phyloP scores from a whole-genome alignment of 139 green algal species.

The Chlorella sp. region DNA sequence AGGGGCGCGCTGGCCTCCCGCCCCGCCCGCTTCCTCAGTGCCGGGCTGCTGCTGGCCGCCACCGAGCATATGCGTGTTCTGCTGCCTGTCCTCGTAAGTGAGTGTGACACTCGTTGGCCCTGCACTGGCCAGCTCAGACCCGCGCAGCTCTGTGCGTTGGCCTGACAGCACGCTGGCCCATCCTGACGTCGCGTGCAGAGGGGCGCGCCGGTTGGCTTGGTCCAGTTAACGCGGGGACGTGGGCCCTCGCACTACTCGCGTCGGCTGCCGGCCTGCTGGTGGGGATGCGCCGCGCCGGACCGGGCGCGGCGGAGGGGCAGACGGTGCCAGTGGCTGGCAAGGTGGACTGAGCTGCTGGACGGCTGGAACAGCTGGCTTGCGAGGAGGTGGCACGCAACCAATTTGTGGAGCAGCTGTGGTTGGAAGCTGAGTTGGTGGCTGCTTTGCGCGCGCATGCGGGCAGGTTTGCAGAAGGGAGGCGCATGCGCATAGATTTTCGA shows the following conservation, averaged over 20 bases:
- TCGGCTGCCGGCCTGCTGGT: conserved; percentile 1
- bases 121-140: not conserved
- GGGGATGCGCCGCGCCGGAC: not conserved
- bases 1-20: not conserved
- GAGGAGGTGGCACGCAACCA: no score
- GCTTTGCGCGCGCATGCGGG: no score
- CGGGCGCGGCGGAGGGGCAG: not conserved
- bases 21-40: not conserved
- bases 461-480: no score
- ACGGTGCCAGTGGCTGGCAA: not conserved
- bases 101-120: not conserved
- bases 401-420: no score
- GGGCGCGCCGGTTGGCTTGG: not conserved
- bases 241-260: not conserved
- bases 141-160: not conserved
- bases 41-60: not conserved
- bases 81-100: conserved; percentile 7
- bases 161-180: not conserved
- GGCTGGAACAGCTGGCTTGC: no score
- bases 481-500: no score
- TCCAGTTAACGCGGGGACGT: not conserved
- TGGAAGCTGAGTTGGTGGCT: no score
- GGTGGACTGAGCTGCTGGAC: not conserved
- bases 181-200: not conserved
- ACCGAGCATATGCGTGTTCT: not conserved